Conservation (phyloP, 2,329 filamentous ascomycete species). For the Trichoderma hamatum region DNA sequence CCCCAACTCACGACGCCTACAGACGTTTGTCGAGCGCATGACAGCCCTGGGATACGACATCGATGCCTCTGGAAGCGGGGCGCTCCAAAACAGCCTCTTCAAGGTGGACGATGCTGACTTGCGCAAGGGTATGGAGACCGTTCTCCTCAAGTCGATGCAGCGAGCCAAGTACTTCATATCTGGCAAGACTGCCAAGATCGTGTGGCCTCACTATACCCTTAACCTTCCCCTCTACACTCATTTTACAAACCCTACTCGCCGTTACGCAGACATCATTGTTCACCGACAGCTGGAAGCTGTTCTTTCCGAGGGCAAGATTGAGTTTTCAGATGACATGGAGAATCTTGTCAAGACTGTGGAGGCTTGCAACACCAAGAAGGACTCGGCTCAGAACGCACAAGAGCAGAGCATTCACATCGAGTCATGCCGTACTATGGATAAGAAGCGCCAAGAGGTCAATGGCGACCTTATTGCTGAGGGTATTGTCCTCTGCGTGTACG, state of each 20-base stretch:
- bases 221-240: conserved; percentile 96
- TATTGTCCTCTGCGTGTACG: conserved; percentile 95
- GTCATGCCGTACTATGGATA: conserved; percentile 94
- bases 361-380: conserved; percentile 98
- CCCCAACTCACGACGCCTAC: conserved; percentile 84
- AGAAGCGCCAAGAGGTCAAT: conserved; percentile 80
- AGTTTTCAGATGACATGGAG: conserved; percentile 89
- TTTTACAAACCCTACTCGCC: conserved; percentile 92
- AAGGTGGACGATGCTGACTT: conserved; percentile 85
- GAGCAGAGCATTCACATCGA: conserved; percentile 99
- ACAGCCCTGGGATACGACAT: conserved; percentile 86
- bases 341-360: conserved; percentile 89
- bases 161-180: conserved; percentile 93
- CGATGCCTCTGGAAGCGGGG: conserved; percentile 85
- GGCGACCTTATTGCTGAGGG: conserved; percentile 94
- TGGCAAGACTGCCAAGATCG: conserved; percentile 74
- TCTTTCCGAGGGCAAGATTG: conserved; percentile 77
- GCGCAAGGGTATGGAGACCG: conserved; percentile 96
- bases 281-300: conserved; percentile 91
- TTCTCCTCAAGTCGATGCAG: conserved; percentile 93
- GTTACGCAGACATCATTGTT: conserved; percentile 92
- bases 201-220: conserved; percentile 86
- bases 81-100: conserved; percentile 92
- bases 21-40: conserved; percentile 93
- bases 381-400: conserved; percentile 94